Evolutionary conservation across 352 stramenopile species (phyloP), one percentile per base, ranked within the genome.

Genomic region (Globisporangium cylindrosporum): DNA sequence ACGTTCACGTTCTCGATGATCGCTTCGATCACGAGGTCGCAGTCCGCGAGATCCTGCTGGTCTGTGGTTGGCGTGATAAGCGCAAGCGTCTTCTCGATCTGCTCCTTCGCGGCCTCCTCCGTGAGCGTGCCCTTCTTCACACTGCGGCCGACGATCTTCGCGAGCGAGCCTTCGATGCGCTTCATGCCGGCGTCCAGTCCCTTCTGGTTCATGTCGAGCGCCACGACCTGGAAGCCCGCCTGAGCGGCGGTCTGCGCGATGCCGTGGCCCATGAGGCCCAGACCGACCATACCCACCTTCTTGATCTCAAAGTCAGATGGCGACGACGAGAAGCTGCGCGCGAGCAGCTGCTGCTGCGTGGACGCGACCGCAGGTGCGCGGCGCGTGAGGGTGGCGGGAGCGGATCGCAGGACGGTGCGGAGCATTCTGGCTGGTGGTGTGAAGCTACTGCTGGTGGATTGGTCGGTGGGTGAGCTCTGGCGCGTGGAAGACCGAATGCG

Each of bases 261-360:
- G 53, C 97, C 97, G 75, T 99, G 97, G 59, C 92, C 97, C 97
- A 99, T 99, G 66, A 99, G 86, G 3, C 97, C 97, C 18, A 99
- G 79, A 4, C 97, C 97, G 36, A 99, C 88, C 72, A 99, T 97
- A 27, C 95, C 97, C 36, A 99, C 84, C 68, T 90, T 90, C 59
- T 89, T 80, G 76, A 93, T 90, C 67, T 88, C 79, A 59, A 82
- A 71, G 34, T 69, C 62, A 0, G 71, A 64, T 15, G 80, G 78
- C n/a, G 79, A 67, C 32, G 65, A 60, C 36, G 70, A 36, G 12
- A 74, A 64, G 24, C 32, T 20, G 46, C 69, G 69, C 51, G 66
- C n/a, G 5, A 65, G 43, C 49, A 64, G 59, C 24, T 24, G 59
- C 24, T 53, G 59, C 34, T 53, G 20, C 46, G 20, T 8, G 46